Conservation (phyloP, 495 filamentous ascomycete genomes). For the Trichoderma erinaceum region DNA sequence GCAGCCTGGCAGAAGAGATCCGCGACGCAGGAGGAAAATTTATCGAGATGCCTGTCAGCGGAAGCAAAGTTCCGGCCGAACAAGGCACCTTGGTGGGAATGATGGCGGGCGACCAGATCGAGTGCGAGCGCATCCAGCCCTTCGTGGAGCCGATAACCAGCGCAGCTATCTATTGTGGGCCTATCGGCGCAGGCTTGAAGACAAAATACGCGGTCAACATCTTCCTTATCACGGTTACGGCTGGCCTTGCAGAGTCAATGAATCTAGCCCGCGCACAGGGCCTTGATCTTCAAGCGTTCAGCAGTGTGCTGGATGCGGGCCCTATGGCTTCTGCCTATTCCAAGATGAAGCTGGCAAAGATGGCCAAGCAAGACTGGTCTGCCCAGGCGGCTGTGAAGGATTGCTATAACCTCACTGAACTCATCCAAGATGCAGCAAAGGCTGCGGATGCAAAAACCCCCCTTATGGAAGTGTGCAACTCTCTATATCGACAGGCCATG, state of each 20-base stretch:
- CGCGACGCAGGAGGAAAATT: conserved; percentile 13
- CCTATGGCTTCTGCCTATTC: conserved; percentile 18
- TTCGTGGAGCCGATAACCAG: conserved; percentile 16
- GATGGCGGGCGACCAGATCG: conserved; percentile 15
- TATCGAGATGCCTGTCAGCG: conserved; percentile 20
- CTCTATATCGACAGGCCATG: conserved; percentile 15
- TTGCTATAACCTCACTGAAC: conserved; percentile 19
- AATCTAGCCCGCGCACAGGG: conserved; percentile 17
- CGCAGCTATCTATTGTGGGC: conserved; percentile 19
- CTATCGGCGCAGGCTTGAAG: conserved; percentile 15
- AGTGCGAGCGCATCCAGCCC: conserved; percentile 1
- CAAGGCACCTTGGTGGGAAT: conserved; percentile 18
- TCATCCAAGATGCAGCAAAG: conserved; percentile 17
- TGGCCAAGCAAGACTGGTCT: conserved; percentile 16
- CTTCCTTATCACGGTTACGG: conserved; percentile 18
- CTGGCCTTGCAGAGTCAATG: conserved; percentile 19
- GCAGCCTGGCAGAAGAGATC: conserved; percentile 15
- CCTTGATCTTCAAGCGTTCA: conserved; percentile 15
- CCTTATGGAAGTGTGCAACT: conserved; percentile 15
- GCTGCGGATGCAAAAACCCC: conserved; percentile 14
- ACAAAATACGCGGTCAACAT: conserved; percentile 20
- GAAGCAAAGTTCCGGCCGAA: conserved; percentile 19
- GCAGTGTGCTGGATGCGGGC: conserved; percentile 18
- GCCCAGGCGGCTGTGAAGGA: conserved; percentile 18
- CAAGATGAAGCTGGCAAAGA: conserved; percentile 16